Evolutionary conservation across 106 monocot species (phyloP).

Genomic region (Phalaenopsis equestris): DNA sequence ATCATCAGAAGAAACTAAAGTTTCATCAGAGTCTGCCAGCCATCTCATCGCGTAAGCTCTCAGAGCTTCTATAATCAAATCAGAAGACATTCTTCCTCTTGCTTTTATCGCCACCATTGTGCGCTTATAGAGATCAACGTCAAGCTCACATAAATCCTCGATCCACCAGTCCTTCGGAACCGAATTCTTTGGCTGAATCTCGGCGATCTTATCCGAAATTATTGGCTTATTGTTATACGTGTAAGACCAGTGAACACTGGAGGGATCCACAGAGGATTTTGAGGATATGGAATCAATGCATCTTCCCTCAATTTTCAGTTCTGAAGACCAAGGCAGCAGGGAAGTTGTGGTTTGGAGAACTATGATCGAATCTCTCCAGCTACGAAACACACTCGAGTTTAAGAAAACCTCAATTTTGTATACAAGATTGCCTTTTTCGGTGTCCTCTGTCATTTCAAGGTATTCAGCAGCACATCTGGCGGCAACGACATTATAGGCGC

Average conservation of each 20-base stretch:
- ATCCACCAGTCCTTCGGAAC: constrained; percentile 89
- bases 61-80: constrained; percentile 56
- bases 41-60: constrained; percentile 65
- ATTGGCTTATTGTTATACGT: constrained; percentile 40
- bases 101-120: constrained; percentile 67
- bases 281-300: constrained; percentile 78
- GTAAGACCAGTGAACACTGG: constrained; percentile 73
- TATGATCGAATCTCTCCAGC: constrained; percentile 94
- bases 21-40: constrained; percentile 71
- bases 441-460: constrained; percentile 76
- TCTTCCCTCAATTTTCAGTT: constrained; percentile 57
- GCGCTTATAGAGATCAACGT: constrained; percentile 65
- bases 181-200: constrained; percentile 18
- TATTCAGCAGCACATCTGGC: constrained; percentile 75
- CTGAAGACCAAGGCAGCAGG: constrained; percentile 59
- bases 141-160: constrained; percentile 71
- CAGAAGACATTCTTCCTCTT: constrained; percentile 61
- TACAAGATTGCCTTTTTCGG: constrained; percentile 83
- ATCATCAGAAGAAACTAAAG: constrained; percentile 36
- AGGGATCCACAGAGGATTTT: constrained; percentile 64
- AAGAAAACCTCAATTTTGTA: constrained; percentile 83
- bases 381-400: constrained; percentile 55
- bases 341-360: constrained; percentile 58
- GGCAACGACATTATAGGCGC: constrained; percentile 72
- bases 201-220: constrained; percentile 27